Conservation (phyloP, 23 red algal genomes). For the Agarophyton chilense region DNA sequence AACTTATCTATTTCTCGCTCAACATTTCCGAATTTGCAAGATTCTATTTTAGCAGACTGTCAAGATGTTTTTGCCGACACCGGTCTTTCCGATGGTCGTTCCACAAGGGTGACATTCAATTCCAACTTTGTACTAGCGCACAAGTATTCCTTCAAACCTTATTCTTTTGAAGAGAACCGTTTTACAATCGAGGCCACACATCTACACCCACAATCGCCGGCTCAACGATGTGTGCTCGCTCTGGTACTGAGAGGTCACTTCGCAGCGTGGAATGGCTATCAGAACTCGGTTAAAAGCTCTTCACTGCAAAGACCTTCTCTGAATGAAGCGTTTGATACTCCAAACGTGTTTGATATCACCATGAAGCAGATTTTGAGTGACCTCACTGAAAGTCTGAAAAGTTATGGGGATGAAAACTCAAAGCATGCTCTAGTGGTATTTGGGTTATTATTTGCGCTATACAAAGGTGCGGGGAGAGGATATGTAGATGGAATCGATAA, state of each 20-base stretch:
- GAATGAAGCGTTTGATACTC: slow-evolving; percentile 20
- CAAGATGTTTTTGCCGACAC: slow-evolving; percentile 16
- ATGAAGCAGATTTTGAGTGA: neutral
- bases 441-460: slow-evolving; percentile 43
- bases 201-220: neutral
- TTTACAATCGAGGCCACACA: slow-evolving; percentile 14
- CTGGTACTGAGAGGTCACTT: neutral
- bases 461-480: neutral
- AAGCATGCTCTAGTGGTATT: slow-evolving; percentile 32
- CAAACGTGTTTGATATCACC: slow-evolving; percentile 10
- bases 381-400: neutral
- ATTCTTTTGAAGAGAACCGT: neutral
- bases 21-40: neutral
- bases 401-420: slow-evolving; percentile 22
- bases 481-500: slow-evolving; percentile 9
- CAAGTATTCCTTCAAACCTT: neutral
- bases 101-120: slow-evolving; percentile 9
- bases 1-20: neutral
- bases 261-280: slow-evolving; percentile 18
- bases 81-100: slow-evolving; percentile 5
- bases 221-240: neutral
- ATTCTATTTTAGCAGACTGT: slow-evolving; percentile 9
- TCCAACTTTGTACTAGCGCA: slow-evolving; percentile 2
- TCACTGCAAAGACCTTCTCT: neutral
- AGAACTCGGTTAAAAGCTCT: neutral